Conservation (phyloP, 306 rosid species). For the Corylus avellana region DNA sequence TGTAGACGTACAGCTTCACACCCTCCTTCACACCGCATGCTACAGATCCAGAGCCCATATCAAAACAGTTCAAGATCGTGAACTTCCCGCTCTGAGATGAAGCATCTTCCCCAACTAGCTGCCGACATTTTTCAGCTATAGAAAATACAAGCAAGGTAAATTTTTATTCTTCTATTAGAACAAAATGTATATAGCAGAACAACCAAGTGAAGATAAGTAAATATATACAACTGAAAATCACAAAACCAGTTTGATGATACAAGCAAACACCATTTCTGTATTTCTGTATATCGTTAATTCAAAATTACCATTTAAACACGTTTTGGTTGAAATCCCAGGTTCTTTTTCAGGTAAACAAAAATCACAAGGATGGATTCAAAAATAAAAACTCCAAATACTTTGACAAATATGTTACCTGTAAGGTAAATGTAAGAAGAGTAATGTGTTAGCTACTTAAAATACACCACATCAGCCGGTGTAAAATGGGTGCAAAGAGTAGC, state of each 20-base stretch:
- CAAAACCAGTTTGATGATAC: neutral
- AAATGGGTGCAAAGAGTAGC: too few relatives aligned
- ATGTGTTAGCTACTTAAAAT: too few relatives aligned
- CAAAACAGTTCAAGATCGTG: slow-evolving; percentile 70
- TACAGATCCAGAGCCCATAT: slow-evolving; percentile 64
- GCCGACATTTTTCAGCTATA: slow-evolving; percentile 88
- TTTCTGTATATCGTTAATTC: neutral
- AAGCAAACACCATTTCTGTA: neutral
- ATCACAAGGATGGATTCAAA: neutral
- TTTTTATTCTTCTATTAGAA: neutral
- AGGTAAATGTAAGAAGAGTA: neutral
- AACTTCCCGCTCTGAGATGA: slow-evolving; percentile 82
- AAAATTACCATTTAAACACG: neutral
- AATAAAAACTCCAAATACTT: neutral
- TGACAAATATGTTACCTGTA: neutral
- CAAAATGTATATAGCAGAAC: slow-evolving; percentile 16
- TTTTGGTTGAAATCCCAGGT: neutral
- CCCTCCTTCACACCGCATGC: slow-evolving; percentile 81
- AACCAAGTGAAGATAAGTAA: neutral
- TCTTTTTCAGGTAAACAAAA: neutral
- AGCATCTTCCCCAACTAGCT: slow-evolving; percentile 72
- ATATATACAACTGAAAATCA: neutral
- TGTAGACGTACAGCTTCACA: slow-evolving; percentile 70
- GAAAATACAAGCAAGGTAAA: slow-evolving; percentile 2
- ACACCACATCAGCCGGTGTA: too few relatives aligned